phyloP scores from a whole-genome alignment of 192 early-diverging fungal species.

The Mortierella hygrophila region DNA sequence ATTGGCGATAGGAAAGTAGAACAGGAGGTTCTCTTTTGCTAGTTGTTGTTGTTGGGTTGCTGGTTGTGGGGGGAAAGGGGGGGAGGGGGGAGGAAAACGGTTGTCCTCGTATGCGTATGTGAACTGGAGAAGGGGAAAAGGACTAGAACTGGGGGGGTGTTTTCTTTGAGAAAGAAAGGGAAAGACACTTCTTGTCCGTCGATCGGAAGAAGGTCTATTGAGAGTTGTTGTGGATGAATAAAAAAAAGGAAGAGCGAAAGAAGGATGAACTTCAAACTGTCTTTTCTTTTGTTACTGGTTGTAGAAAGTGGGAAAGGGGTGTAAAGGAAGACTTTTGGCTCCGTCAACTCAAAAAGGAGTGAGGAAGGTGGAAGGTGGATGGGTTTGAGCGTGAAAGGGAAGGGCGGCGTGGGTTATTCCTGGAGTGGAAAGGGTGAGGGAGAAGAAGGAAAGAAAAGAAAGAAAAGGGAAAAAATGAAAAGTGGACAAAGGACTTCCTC shows the following conservation, averaged over 20 bases:
- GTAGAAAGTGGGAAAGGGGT: neutral
- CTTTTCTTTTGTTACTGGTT: neutral
- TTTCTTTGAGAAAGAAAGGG: constrained; percentile 28
- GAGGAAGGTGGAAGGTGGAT: neutral
- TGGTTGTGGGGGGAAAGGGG: neutral
- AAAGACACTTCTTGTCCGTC: constrained; percentile 32
- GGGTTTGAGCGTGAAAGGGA: neutral
- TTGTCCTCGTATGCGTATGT: constrained; percentile 7
- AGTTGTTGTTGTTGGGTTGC: neutral
- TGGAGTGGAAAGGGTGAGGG: constrained; percentile 6
- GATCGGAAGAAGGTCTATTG: constrained; percentile 33
- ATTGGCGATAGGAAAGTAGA: neutral
- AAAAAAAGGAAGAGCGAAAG: neutral
- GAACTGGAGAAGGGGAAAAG: neutral
- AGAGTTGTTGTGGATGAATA: neutral
- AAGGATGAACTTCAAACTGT: neutral
- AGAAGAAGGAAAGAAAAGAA: neutral
- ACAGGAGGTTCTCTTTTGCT: constrained; percentile 8
- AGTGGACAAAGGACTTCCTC: neutral
- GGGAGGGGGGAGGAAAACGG: constrained; percentile 5
- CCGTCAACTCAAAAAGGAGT: neutral
- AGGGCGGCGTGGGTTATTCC: neutral
- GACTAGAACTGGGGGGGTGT: constrained; percentile 5
- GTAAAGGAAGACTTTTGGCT: neutral
- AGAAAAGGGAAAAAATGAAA: neutral